phyloP scores from a whole-genome alignment of 164 flowering plant species.

The Vitis cinerea region DNA sequence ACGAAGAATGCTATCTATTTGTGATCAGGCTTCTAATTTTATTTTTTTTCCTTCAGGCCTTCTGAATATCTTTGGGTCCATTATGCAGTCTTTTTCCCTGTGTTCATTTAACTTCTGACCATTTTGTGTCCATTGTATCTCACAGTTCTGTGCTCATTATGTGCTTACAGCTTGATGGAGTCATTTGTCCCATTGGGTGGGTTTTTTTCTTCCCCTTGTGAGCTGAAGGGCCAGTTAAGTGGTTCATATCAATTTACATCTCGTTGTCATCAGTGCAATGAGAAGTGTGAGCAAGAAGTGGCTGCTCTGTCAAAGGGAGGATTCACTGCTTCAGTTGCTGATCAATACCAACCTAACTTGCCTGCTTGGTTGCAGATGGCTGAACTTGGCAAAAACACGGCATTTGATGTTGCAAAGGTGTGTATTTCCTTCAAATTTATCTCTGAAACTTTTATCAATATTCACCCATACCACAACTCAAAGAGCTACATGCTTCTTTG shows the following conservation, averaged over 20 bases:
- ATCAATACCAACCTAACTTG: constrained; percentile 31
- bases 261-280: constrained; percentile 39
- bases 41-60: too few species aligned
- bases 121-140: constrained; percentile 1
- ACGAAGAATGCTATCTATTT: background rate
- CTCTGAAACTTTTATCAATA: background rate
- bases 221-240: constrained; percentile 28
- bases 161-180: constrained; percentile 59
- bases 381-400: constrained; percentile 23
- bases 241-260: constrained; percentile 21
- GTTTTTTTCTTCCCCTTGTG: constrained; percentile 53
- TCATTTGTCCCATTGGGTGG: constrained; percentile 80
- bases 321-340: constrained; percentile 31
- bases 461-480: background rate
- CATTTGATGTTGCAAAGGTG: constrained; percentile 23
- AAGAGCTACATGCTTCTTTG: background rate
- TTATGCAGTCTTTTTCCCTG: background rate
- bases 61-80: background rate
- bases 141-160: constrained; percentile 11
- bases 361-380: constrained; percentile 58
- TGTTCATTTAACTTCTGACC: background rate
- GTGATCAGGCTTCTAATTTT: background rate
- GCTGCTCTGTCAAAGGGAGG: constrained; percentile 30
- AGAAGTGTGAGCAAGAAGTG: constrained; percentile 47
- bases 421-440: constrained; percentile 5